Evolutionary conservation across 495 filamentous ascomycete species (phyloP).

Genomic region (Penicillium cinerascens): DNA sequence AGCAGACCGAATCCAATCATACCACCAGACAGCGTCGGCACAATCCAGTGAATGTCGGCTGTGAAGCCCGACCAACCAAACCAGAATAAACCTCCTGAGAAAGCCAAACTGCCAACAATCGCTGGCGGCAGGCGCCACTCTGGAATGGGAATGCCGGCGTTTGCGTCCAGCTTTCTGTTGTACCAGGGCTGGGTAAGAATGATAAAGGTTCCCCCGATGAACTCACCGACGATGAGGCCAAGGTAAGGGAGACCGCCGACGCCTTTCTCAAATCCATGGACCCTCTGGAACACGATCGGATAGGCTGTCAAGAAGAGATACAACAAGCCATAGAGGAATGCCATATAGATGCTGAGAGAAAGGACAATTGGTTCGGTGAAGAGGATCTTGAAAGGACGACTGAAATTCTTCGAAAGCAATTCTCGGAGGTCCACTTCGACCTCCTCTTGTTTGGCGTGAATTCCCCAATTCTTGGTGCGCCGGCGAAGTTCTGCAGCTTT

Average conservation of each 20-base stretch:
- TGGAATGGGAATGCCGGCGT: constrained; percentile 69
- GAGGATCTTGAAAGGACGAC: constrained; percentile 72
- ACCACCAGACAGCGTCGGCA: constrained; percentile 68
- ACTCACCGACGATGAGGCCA: constrained; percentile 72
- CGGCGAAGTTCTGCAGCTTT: constrained; percentile 79
- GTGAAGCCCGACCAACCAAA: constrained; percentile 77
- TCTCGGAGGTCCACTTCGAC: constrained; percentile 81
- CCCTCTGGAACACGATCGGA: constrained; percentile 69
- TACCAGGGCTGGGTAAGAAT: constrained; percentile 61
- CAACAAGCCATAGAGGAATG: constrained; percentile 76
- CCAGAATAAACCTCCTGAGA: constrained; percentile 78
- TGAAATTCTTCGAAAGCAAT: constrained; percentile 79
- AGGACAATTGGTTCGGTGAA: constrained; percentile 79
- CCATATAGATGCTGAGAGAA: constrained; percentile 72
- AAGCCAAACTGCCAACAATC: constrained; percentile 71
- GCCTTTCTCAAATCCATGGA: constrained; percentile 65
- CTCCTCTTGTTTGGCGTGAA: constrained; percentile 91
- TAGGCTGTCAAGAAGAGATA: constrained; percentile 83
- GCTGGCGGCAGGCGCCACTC: constrained; percentile 83
- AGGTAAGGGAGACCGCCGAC: constrained; percentile 74
- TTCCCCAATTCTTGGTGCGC: constrained; percentile 85
- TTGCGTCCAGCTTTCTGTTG: constrained; percentile 64
- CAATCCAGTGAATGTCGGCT: constrained; percentile 71
- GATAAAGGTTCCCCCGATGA: constrained; percentile 64
- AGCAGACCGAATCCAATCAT: constrained; percentile 62